Evolutionary conservation across 352 stramenopile species (phyloP), one percentile per base, ranked within the genome.

Genomic region (Aphanomyces euteiches): DNA sequence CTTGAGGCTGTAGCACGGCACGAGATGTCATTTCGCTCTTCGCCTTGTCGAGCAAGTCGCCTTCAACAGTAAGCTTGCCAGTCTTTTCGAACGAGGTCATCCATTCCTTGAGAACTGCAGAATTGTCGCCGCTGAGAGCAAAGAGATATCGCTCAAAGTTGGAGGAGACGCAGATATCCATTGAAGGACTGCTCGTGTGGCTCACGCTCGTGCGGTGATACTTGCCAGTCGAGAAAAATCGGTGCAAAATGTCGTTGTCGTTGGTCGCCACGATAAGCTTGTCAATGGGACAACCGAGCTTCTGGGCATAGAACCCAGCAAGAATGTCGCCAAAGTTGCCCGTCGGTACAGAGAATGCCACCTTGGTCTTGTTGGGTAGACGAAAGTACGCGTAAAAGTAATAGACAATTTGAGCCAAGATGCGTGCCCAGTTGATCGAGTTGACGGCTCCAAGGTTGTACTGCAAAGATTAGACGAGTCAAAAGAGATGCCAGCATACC

Each of bases 81-180:
- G 92, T 98, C 57, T 84, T 77, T 81, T 99, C 96, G 76, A 99
- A 99, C 17, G 73, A 80, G 45, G 90, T 79, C 94, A 99, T 99
- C 95, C 95, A 98, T 21, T 83, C 79, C 28, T 85, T 79, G 59
- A 99, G 75, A 37, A 92, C 82, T n/a, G 77, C 77, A 10, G 93
- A 65, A 76, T 99, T 89, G 72, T 99, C 94, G n/a, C 93, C 96
- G 21, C 85, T 83, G 34, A 99, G 81, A 70, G 97, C 90, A 74
- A 98, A 99, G 2, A 99, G 82, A 81, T 98, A 99, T 34, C 97
- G 85, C 79, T 99, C 97, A 81, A 99, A 99, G 85, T 99, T 99
- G 73, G 91, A 98, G 48, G 92, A 98, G 5, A 99, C 96, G 74
- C 95, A 99, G 74, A 99, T 99, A 77, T 99, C 97, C 97, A 99